phyloP scores from a whole-genome alignment of 352 stramenopile genomes.

The Pythium scleroteichum region DNA sequence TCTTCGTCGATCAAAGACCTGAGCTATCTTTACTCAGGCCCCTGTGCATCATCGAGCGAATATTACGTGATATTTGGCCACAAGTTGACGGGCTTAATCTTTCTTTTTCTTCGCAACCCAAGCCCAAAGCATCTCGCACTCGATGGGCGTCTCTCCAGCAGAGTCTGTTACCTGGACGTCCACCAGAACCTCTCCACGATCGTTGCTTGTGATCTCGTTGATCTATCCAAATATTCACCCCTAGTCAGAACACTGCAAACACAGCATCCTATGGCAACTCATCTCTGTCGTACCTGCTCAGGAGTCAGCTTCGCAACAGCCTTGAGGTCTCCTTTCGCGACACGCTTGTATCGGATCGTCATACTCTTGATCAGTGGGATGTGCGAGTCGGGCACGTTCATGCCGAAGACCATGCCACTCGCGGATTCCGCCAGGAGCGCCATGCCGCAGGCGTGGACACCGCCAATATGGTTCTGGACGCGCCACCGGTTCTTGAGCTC shows the following conservation, averaged over 20 bases:
- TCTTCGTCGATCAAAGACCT: no score
- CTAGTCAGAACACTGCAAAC: neutral
- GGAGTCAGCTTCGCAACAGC: conserved; percentile 70
- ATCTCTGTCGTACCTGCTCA: conserved; percentile 48
- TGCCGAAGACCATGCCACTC: conserved; percentile 82
- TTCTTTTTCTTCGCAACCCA: conserved; percentile 76
- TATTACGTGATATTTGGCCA: no score
- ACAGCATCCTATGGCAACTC: no score
- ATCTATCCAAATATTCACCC: conserved; percentile 35
- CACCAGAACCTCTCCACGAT: conserved; percentile 77
- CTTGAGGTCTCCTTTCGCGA: conserved; percentile 66
- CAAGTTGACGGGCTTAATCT: no score
- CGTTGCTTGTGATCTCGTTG: conserved; percentile 57
- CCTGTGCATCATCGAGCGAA: no score
- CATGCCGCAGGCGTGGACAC: conserved; percentile 87
- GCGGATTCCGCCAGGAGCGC: conserved; percentile 80
- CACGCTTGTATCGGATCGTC: conserved; percentile 75
- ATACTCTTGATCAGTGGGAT: conserved; percentile 86
- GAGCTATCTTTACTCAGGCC: no score
- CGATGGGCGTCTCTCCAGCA: conserved; percentile 70
- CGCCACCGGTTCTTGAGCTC: conserved; percentile 68
- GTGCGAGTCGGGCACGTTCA: conserved; percentile 84
- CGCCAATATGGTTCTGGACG: conserved; percentile 90
- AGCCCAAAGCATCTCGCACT: conserved; percentile 85
- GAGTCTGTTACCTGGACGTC: conserved; percentile 75